phyloP scores from a whole-genome alignment of 108 stramenopile species.

The Skeletonema marinoi region DNA sequence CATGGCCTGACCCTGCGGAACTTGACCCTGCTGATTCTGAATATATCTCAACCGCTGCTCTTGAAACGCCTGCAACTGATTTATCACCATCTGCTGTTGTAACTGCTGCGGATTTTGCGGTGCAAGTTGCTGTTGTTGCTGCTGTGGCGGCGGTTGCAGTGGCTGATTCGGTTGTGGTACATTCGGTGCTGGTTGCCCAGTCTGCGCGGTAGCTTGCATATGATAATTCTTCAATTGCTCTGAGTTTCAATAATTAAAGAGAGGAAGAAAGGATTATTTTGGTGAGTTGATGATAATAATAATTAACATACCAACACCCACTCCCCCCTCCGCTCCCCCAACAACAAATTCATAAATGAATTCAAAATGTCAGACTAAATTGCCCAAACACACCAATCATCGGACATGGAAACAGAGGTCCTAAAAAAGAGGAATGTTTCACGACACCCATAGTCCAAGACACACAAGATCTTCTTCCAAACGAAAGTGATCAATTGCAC shows the following conservation, averaged over 20 bases:
- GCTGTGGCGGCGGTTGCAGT: background rate
- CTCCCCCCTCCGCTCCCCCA: background rate
- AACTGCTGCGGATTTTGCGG: background rate
- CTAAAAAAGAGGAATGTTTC: conserved; percentile 1
- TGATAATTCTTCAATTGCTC: background rate
- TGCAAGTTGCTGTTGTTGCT: background rate
- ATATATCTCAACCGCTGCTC: conserved; percentile 13
- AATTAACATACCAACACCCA: too few relatives aligned
- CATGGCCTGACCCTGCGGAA: background rate
- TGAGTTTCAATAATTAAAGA: background rate
- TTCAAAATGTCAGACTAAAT: background rate
- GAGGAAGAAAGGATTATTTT: background rate
- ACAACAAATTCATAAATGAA: background rate
- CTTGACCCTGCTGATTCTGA: conserved; percentile 6
- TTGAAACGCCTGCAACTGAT: conserved; percentile 16
- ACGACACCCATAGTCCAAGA: background rate
- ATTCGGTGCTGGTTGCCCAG: background rate
- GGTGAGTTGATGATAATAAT: background rate
- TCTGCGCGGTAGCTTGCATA: background rate
- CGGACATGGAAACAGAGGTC: conserved; percentile 4
- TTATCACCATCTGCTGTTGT: background rate
- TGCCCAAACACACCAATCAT: background rate
- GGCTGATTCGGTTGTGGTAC: background rate
- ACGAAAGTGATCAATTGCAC: background rate
- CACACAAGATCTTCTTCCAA: background rate